A percentile compares a stretch with the other conserved stretches of the same genome.
phyloP scores from a whole-genome alignment of 2,329 filamentous ascomycete species.

The Didymella keratinophila region DNA sequence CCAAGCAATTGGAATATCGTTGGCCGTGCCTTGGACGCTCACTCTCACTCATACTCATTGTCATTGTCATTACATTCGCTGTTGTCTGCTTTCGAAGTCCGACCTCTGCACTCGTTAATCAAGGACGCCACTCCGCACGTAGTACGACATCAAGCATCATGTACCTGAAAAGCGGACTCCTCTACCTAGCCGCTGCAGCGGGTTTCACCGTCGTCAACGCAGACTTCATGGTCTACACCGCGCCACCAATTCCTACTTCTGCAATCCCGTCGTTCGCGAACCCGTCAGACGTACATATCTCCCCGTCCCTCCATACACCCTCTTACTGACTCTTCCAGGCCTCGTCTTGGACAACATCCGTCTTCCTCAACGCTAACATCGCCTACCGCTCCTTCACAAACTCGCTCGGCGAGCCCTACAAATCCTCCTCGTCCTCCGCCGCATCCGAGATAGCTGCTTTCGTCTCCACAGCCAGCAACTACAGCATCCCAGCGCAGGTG shows the following conservation, averaged over 20 bases:
- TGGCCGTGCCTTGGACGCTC: conserved; percentile 2
- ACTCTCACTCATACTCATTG: background rate
- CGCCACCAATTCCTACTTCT: conserved; percentile 39
- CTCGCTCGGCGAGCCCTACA: conserved; percentile 35
- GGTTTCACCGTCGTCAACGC: conserved; percentile 28
- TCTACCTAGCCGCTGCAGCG: conserved; percentile 27
- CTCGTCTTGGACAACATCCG: conserved; percentile 38
- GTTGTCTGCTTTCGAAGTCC: background rate
- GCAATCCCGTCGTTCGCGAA: conserved; percentile 38
- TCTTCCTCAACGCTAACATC: conserved; percentile 37
- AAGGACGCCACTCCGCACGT: background rate
- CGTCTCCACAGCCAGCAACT: conserved; percentile 33
- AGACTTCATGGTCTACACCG: conserved; percentile 46
- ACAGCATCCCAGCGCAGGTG: conserved; percentile 38
- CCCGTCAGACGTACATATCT: conserved; percentile 28
- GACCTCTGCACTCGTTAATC: background rate
- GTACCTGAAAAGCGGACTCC: conserved; percentile 24
- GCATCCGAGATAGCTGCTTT: conserved; percentile 39
- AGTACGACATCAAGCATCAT: conserved; percentile 9
- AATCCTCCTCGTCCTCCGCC: conserved; percentile 38
- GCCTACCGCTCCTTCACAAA: conserved; percentile 34
- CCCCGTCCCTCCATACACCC: background rate
- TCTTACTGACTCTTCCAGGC: conserved; percentile 28
- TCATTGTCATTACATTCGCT: background rate
- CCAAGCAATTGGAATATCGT: conserved; percentile 3